Conservation (phyloP, 2,329 filamentous ascomycete genomes). For the Penicillium italicum region DNA sequence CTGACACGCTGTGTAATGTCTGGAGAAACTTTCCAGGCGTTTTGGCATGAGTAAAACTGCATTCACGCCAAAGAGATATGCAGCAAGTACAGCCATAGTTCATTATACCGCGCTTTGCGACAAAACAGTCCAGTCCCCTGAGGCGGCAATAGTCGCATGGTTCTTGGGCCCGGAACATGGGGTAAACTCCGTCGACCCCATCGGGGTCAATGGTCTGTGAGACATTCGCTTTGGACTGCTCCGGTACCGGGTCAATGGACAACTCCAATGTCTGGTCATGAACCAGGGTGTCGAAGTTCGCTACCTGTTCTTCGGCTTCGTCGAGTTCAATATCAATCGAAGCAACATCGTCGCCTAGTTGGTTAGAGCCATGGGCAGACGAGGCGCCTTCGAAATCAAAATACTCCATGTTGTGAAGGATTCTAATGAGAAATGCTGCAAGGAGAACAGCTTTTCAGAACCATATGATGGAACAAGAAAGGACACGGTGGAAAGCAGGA, state of each 20-base stretch:
- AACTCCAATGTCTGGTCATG: conserved; percentile 43
- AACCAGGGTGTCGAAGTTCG: conserved; percentile 41
- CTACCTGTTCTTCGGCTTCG: conserved; percentile 38
- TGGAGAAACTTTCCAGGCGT: conserved; percentile 42
- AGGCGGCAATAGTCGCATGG: conserved; percentile 46
- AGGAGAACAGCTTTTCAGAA: not conserved
- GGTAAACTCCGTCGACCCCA: conserved; percentile 34
- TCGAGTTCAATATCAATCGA: conserved; percentile 39
- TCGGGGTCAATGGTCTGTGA: conserved; percentile 21
- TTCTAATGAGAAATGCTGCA: not conserved
- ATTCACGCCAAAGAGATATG: conserved; percentile 47
- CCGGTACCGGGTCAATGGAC: conserved; percentile 29
- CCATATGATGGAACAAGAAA: not conserved
- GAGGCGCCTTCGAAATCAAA: conserved; percentile 49
- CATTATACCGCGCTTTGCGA: conserved; percentile 44
- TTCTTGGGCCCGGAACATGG: conserved; percentile 45
- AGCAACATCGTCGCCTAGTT: conserved; percentile 39
- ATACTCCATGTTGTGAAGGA: conserved; percentile 41
- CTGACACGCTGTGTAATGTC: conserved; percentile 44
- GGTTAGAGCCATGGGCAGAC: conserved; percentile 31
- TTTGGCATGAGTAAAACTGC: conserved; percentile 46
- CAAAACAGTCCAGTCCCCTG: conserved; percentile 48
- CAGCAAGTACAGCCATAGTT: conserved; percentile 48
- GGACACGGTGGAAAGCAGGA: conserved; percentile 6
- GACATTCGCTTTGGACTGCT: conserved; percentile 17